Conservation (phyloP, 441 rosid species). For the Erodium chrysanthum region DNA sequence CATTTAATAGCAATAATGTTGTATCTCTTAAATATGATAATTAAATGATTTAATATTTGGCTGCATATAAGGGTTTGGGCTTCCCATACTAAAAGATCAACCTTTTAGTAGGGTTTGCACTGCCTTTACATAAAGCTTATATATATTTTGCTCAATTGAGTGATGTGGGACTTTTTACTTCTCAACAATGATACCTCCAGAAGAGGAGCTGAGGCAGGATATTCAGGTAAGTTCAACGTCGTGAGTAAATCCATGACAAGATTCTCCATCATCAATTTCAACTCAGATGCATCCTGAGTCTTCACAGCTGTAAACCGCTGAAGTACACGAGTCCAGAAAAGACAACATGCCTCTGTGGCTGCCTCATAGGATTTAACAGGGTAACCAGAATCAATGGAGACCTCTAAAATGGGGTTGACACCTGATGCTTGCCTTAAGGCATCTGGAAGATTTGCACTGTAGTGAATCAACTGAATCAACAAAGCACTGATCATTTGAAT, state of each 20-base stretch:
- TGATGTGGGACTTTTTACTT: background rate
- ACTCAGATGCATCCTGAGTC: constrained; percentile 89
- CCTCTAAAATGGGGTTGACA: constrained; percentile 51
- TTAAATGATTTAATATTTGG: too few species aligned
- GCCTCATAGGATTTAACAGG: constrained; percentile 71
- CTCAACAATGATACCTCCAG: constrained; percentile 55
- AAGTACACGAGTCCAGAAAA: constrained; percentile 93
- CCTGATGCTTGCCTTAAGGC: constrained; percentile 52
- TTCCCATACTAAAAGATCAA: background rate
- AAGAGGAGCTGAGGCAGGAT: constrained; percentile 85
- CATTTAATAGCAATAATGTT: constrained; percentile 13
- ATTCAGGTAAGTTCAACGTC: constrained; percentile 85
- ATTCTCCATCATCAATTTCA: constrained; percentile 85
- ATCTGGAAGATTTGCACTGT: constrained; percentile 85
- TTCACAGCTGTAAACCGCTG: constrained; percentile 81
- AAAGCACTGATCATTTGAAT: constrained; percentile 94
- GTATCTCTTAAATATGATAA: constrained; percentile 5
- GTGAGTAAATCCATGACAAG: constrained; percentile 82
- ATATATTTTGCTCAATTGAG: background rate
- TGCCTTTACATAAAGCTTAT: background rate
- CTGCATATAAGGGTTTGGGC: background rate
- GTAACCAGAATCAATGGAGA: constrained; percentile 61
- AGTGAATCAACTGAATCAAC: constrained; percentile 90
- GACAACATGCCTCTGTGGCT: constrained; percentile 80
- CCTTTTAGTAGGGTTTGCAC: background rate